Base-by-base conservation (phyloP, 495 filamentous ascomycete species). In the Neurospora sp. region DNA sequence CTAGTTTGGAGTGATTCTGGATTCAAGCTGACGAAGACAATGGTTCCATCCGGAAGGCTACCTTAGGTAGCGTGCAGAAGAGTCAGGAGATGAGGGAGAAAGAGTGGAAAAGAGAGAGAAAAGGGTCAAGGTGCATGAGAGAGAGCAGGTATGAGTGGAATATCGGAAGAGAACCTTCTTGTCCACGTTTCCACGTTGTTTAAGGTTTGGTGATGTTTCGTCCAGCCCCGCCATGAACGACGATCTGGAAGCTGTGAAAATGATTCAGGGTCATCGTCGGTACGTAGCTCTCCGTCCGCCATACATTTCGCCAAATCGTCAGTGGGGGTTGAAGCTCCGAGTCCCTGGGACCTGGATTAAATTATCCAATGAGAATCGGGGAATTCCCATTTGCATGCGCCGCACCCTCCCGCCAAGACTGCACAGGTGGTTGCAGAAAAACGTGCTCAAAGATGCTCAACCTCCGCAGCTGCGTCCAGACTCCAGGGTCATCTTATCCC, bases 401-500 rank as follows among this genome's bases (percentile, higher is more conserved):
- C 35, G 31, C 31, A 5, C 4, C 4, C 35, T 37, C 0, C 35
- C 35, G 35, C 35, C 35, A 37, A 37, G 35, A 37, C 35, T 37
- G 35, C 35, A 37, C 35, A 37, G 35, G 35, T 37, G 35, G 4
- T 61, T 61, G 53, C 22, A 35, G 27, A 71, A 31, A 77, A 77
- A 77, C 71, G 61, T 77, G 76, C 76, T 77, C 76, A 77, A 77
- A 77, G 76, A 42, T 76, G 74, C 76, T 40, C 44, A 45, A 45
- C 10, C 22, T 4, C n/a, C 17, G 39, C 42, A 65, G 31, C 37
- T 27, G 37, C n/a, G 22, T 42, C 48, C 48, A 42, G 69, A 27
- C 40, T 70, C 20, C 20, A 59, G 42, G 20, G 14, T 31, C n/a
- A 44, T 38, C n/a, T 45, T 45, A 31, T 20, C 20, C 2, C 2